Percentiles rank a stretch among this genome's conserved stretches.
phyloP scores from a whole-genome alignment of 371 early-diverging fungal genomes.

The Syncephalis fuscata region DNA sequence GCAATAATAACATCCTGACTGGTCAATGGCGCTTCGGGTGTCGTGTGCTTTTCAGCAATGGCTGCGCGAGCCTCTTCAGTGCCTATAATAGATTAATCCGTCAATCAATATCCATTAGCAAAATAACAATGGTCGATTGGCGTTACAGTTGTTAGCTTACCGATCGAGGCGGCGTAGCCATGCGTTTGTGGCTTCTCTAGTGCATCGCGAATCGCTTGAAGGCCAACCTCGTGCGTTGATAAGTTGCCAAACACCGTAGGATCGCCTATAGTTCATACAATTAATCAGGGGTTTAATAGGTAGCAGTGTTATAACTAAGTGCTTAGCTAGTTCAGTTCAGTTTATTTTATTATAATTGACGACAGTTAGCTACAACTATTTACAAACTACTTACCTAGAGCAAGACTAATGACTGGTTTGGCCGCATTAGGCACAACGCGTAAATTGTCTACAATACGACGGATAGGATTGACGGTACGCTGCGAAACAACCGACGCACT shows the following conservation, averaged over 20 bases:
- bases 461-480: constrained; percentile 78
- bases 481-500: constrained; percentile 40
- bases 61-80: constrained; percentile 51
- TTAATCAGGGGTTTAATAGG: not conserved
- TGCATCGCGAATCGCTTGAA: constrained; percentile 26
- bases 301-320: too few relatives aligned
- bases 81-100: constrained; percentile 17
- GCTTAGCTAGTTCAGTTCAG: too few relatives aligned
- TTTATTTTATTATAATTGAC: too few relatives aligned
- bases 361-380: not conserved
- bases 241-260: constrained; percentile 88
- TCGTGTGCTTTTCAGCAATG: constrained; percentile 45
- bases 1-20: constrained; percentile 64
- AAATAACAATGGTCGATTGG: constrained; percentile 1
- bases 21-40: constrained; percentile 49
- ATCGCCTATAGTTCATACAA: constrained; percentile 31
- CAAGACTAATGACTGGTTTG: constrained; percentile 60
- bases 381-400: constrained; percentile 31
- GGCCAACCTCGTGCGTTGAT: constrained; percentile 55
- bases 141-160: constrained; percentile 19
- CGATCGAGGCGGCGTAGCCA: constrained; percentile 77
- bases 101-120: not conserved
- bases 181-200: constrained; percentile 42
- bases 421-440: constrained; percentile 46
- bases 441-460: constrained; percentile 64